A percentile compares a stretch with the other conserved stretches of the same genome.
Conservation (phyloP, 139 green algal species). For the Zygnema circumcarinatum region DNA sequence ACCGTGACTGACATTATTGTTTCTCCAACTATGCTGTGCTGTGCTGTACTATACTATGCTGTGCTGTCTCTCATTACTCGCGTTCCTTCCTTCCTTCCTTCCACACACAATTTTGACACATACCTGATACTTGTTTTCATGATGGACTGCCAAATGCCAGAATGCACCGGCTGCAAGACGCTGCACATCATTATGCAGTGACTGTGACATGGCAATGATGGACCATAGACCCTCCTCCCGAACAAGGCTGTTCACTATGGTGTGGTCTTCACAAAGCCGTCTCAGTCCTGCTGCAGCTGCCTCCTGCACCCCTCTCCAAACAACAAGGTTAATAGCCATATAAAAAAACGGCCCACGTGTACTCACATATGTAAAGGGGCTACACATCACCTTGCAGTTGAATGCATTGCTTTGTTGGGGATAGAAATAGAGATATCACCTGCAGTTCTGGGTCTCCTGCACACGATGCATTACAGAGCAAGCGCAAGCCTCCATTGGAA, state of each 20-base stretch:
- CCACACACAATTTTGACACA: too few species aligned
- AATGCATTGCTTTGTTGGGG: neutral
- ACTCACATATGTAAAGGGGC: neutral
- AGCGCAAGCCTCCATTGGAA: conserved; percentile 19
- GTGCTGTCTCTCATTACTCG: too few species aligned
- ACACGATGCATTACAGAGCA: conserved; percentile 56
- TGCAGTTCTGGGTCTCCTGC: conserved; percentile 31
- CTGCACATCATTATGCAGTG: conserved; percentile 63
- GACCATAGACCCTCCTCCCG: conserved; percentile 58
- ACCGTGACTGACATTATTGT: too few species aligned
- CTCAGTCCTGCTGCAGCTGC: conserved; percentile 57
- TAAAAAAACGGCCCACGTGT: neutral
- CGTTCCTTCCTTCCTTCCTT: too few species aligned
- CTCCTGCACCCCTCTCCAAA: conserved; percentile 53
- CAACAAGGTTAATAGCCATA: neutral
- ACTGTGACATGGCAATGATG: conserved; percentile 58
- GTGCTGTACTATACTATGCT: too few species aligned
- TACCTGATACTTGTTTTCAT: conserved; percentile 61
- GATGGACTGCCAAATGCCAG: conserved; percentile 65
- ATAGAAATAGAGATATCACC: too few species aligned
- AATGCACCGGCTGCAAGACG: conserved; percentile 62
- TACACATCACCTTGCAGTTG: neutral
- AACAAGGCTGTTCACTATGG: conserved; percentile 56
- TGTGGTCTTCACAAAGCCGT: conserved; percentile 61
- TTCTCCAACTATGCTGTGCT: too few species aligned